Evolutionary conservation across 1,139 yeast species (phyloP).

Genomic region (Petasospora rhodanensis): DNA sequence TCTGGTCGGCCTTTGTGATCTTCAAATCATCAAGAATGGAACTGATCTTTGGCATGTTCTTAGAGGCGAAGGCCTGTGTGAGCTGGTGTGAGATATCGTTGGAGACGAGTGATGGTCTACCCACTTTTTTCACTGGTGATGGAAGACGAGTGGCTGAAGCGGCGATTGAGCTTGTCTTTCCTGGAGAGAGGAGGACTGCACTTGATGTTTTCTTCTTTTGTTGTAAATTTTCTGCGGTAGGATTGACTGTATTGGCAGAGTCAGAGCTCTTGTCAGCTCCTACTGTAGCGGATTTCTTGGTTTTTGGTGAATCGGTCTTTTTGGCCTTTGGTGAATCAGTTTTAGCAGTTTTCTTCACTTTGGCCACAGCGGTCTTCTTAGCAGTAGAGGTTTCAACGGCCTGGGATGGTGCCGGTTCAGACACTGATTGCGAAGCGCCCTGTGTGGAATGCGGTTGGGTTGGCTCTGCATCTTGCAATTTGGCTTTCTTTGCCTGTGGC

Average conservation of each 20-base stretch:
- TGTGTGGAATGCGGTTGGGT: no score
- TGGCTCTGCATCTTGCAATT: no score
- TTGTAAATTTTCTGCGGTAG: not conserved
- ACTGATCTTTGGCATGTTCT: conserved; percentile 19
- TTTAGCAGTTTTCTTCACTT: not conserved
- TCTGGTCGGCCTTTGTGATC: conserved; percentile 27
- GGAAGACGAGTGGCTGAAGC: conserved; percentile 5
- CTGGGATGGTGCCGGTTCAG: no score
- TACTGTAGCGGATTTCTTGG: no score
- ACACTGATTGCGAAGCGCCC: no score
- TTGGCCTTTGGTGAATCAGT: conserved; percentile 1
- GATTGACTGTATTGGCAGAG: not conserved
- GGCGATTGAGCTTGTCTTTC: conserved; percentile 8
- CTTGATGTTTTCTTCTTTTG: not conserved
- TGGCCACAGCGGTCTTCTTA: no score
- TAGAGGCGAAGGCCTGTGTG: conserved; percentile 17
- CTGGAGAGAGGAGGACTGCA: conserved; percentile 1
- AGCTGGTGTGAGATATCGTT: no score
- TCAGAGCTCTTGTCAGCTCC: no score
- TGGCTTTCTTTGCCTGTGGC: no score
- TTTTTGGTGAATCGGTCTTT: no score
- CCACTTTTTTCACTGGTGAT: conserved; percentile 16
- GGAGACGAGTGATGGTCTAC: conserved; percentile 7
- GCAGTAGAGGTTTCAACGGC: no score
- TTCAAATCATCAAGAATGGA: conserved; percentile 24